Percentiles rank a stretch among this genome's conserved stretches.
phyloP scores from a whole-genome alignment of 129 eudicot species.

The Flaveria ramosissima region DNA sequence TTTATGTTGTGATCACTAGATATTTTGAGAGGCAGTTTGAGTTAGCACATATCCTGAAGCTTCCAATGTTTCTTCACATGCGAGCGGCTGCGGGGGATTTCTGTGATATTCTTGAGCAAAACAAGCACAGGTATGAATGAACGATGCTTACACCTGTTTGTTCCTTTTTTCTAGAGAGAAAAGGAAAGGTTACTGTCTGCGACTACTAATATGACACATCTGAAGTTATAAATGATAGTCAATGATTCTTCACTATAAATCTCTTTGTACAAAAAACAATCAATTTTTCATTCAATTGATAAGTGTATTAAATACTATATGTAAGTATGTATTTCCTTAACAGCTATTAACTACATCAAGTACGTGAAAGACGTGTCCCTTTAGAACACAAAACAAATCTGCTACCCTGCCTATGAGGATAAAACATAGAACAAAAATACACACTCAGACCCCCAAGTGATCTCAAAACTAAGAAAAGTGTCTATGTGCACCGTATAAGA shows the following conservation, averaged over 20 bases:
- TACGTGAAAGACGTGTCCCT: neutral
- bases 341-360: neutral
- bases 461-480: neutral
- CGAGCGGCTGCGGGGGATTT: slow-evolving; percentile 94
- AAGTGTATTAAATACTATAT: neutral
- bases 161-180: neutral
- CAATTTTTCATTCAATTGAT: neutral
- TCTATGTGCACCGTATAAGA: neutral
- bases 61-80: slow-evolving; percentile 99
- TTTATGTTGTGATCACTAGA: slow-evolving; percentile 39
- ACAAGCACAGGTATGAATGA: slow-evolving; percentile 65
- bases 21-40: slow-evolving; percentile 96
- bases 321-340: too few species aligned
- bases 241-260: neutral
- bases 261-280: neutral
- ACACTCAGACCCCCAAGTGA: neutral
- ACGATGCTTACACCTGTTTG: neutral
- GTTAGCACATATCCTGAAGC: slow-evolving; percentile 73
- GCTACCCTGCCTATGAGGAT: neutral
- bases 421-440: neutral
- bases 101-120: slow-evolving; percentile 74
- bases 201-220: neutral
- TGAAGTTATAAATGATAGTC: neutral
- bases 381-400: neutral
- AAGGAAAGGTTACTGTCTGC: neutral